Conservation (phyloP, 345 rosid species). For the Citrus maxima region DNA sequence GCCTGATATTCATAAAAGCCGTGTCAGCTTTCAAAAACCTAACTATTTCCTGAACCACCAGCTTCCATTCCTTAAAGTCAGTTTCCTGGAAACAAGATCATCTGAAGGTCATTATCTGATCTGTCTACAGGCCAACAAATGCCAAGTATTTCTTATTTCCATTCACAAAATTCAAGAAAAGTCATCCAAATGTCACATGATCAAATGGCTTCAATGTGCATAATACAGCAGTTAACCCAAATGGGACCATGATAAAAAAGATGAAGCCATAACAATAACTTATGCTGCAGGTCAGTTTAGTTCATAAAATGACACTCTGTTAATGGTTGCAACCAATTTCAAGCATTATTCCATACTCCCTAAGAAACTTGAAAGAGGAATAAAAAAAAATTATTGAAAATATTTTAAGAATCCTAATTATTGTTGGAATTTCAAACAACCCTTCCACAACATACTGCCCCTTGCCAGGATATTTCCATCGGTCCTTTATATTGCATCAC, state of each 20-base stretch:
- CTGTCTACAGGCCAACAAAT: slow-evolving; percentile 13
- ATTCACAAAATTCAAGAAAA: slow-evolving; percentile 3
- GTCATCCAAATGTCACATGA: background rate
- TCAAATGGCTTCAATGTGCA: background rate
- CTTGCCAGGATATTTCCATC: background rate
- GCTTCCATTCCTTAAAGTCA: slow-evolving; percentile 97
- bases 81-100: slow-evolving; percentile 68
- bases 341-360: background rate
- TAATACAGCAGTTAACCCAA: background rate
- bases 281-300: too few species aligned
- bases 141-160: background rate
- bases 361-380: background rate
- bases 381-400: background rate
- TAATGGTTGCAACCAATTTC: background rate
- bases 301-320: background rate
- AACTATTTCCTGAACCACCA: slow-evolving; percentile 89
- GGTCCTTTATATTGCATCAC: background rate
- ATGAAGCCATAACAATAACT: background rate
- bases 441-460: background rate
- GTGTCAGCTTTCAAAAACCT: slow-evolving; percentile 94
- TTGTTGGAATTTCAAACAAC: background rate
- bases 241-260: background rate
- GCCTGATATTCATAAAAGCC: slow-evolving; percentile 93
- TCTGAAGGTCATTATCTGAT: slow-evolving; percentile 19
- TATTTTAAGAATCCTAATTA: background rate